phyloP scores from a whole-genome alignment of 2,329 filamentous ascomycete species.

The Colletotrichum lupini region DNA sequence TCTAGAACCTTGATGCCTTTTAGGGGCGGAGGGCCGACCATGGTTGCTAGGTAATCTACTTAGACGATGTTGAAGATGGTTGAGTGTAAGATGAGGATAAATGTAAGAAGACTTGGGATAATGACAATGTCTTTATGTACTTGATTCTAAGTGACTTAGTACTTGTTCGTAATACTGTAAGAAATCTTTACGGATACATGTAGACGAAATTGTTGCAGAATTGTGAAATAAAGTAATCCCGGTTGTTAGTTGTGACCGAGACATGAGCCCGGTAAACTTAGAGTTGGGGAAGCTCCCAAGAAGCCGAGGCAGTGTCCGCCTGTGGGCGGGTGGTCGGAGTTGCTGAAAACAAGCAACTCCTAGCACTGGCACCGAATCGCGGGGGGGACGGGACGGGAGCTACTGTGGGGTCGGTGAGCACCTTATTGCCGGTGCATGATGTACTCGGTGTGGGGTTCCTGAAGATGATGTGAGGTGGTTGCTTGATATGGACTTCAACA shows the following conservation, averaged over 20 bases:
- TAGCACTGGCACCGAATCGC: neutral
- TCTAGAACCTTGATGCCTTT: slow-evolving; percentile 68
- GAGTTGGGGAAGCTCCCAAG: slow-evolving; percentile 28
- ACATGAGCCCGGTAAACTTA: slow-evolving; percentile 8
- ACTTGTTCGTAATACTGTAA: neutral
- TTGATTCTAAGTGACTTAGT: neutral
- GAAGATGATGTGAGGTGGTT: slow-evolving; percentile 21
- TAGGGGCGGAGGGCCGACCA: slow-evolving; percentile 55
- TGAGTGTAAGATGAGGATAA: neutral
- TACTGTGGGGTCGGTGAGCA: slow-evolving; percentile 11
- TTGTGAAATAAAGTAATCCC: neutral
- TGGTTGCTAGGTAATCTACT: slow-evolving; percentile 36
- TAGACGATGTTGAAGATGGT: neutral
- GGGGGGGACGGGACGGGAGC: slow-evolving; percentile 3
- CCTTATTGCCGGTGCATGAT: neutral
- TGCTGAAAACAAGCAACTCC: neutral
- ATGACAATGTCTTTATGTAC: neutral
- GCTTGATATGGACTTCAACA: neutral
- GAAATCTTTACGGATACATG: neutral
- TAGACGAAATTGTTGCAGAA: neutral
- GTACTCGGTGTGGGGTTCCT: slow-evolving; percentile 21
- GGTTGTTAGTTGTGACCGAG: neutral
- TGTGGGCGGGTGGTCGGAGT: neutral
- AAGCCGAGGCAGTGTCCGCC: slow-evolving; percentile 32
- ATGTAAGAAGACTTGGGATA: neutral